phyloP scores from a whole-genome alignment of 2,329 filamentous ascomycete genomes.

The Penicillium rolfsii region DNA sequence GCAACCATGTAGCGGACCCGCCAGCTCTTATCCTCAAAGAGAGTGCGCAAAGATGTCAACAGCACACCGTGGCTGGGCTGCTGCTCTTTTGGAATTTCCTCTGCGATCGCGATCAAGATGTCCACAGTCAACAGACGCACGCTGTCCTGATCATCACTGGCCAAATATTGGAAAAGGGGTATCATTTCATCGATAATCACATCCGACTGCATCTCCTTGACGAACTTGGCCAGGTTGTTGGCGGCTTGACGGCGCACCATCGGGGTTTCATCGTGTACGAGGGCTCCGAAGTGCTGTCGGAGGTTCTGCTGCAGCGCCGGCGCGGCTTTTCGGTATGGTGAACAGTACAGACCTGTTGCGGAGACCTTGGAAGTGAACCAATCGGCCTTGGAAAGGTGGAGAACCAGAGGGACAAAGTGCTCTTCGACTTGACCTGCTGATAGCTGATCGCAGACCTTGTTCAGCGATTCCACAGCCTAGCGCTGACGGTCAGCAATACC shows the following conservation, averaged over 20 bases:
- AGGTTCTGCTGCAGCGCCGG: constrained; percentile 87
- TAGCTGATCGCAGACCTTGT: constrained; percentile 96
- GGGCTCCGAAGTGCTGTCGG: constrained; percentile 84
- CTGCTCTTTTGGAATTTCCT: constrained; percentile 97
- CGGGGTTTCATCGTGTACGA: constrained; percentile 97
- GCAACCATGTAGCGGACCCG: constrained; percentile 99
- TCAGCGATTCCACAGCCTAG: constrained; percentile 96
- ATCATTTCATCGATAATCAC: constrained; percentile 99
- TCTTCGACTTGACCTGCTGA: constrained; percentile 93
- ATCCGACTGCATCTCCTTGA: constrained; percentile 90
- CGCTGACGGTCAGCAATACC: constrained; percentile 11
- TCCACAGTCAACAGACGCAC: constrained; percentile 95
- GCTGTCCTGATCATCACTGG: constrained; percentile 95
- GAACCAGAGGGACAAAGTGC: constrained; percentile 92
- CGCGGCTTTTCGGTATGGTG: constrained; percentile 89
- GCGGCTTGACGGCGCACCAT: constrained; percentile 98
- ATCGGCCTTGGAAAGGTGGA: constrained; percentile 97
- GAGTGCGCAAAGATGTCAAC: constrained; percentile 81
- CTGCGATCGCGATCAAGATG: constrained; percentile 92
- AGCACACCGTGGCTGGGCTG: constrained; percentile 94
- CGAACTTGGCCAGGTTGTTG: constrained; percentile 94
- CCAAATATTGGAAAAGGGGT: constrained; percentile 95
- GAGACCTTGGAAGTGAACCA: constrained; percentile 99
- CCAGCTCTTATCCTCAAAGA: constrained; percentile 99
- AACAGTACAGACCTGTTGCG: constrained; percentile 91